These are phyloP conservation scores for Massariosphaeria phaeospora DNA, from an alignment of 495 filamentous ascomycete species.

Conservation along the genomic window DNA sequence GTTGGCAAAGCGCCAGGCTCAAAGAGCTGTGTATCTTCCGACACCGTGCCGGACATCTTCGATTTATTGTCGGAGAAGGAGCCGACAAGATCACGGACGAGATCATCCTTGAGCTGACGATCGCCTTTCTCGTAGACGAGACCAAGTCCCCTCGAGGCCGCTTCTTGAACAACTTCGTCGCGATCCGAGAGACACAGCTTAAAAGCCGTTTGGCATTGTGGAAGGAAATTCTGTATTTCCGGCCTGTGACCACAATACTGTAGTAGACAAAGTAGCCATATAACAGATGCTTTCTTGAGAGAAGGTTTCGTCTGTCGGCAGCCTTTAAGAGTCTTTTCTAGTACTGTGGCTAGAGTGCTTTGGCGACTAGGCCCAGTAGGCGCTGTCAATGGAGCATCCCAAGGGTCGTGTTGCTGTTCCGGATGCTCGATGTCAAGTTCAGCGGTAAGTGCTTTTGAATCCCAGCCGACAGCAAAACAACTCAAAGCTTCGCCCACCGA, in stretches of 20 bases:
- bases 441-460: slow-evolving; percentile 56
- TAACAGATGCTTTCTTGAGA: slow-evolving; percentile 78
- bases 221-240: slow-evolving; percentile 65
- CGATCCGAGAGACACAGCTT: slow-evolving; percentile 79
- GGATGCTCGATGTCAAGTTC: slow-evolving; percentile 57
- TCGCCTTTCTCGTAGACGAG: slow-evolving; percentile 91
- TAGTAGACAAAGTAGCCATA: slow-evolving; percentile 89
- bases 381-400: slow-evolving; percentile 8
- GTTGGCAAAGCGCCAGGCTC: slow-evolving; percentile 90
- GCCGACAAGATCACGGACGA: slow-evolving; percentile 78
- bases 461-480: slow-evolving; percentile 73
- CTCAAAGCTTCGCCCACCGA: slow-evolving; percentile 80
- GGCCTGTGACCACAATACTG: slow-evolving; percentile 76
- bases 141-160: slow-evolving; percentile 81
- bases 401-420: slow-evolving; percentile 22
- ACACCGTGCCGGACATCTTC: slow-evolving; percentile 69
- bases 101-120: slow-evolving; percentile 66
- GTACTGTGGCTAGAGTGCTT: slow-evolving; percentile 48
- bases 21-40: slow-evolving; percentile 84
- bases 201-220: slow-evolving; percentile 80
- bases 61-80: slow-evolving; percentile 73
- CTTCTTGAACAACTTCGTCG: slow-evolving; percentile 92
- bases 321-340: slow-evolving; percentile 65
- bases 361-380: slow-evolving; percentile 39
- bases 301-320: slow-evolving; percentile 80